Conservation (phyloP, 164 flowering plant species). For the Umbellularia californica region DNA sequence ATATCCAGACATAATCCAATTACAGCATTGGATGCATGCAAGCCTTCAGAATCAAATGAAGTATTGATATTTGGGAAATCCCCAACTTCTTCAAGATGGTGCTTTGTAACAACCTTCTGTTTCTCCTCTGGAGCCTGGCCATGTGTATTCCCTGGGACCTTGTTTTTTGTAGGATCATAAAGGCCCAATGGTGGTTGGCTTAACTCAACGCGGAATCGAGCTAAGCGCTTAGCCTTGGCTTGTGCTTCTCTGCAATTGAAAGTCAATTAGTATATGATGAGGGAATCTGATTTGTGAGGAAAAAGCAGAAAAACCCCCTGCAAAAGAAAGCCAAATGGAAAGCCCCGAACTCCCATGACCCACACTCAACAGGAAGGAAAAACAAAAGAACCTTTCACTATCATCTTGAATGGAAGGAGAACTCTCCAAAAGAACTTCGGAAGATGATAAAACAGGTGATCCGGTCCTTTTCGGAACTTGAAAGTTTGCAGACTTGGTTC, state of each 20-base stretch:
- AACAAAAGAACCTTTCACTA: conserved; percentile 24
- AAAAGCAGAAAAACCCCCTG: background rate
- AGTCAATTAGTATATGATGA: background rate
- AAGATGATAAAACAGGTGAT: conserved; percentile 39
- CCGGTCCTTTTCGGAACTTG: conserved; percentile 51
- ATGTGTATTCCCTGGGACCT: conserved; percentile 27
- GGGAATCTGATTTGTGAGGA: background rate
- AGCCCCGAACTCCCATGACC: too few species aligned
- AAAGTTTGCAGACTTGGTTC: conserved; percentile 15
- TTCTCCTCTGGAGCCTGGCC: conserved; percentile 27
- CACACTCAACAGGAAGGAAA: background rate
- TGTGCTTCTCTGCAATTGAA: conserved; percentile 52
- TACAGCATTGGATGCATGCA: conserved; percentile 43
- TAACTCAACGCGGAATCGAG: conserved; percentile 75
- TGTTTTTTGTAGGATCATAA: conserved; percentile 27
- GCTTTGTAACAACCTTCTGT: conserved; percentile 24
- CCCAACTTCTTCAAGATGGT: conserved; percentile 23
- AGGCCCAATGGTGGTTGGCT: conserved; percentile 29
- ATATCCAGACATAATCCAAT: conserved; percentile 86
- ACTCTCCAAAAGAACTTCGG: conserved; percentile 26
- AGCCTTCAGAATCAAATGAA: conserved; percentile 45
- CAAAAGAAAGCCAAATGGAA: background rate
- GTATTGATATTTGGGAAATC: conserved; percentile 27
- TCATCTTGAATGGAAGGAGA: conserved; percentile 30
- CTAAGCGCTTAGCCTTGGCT: conserved; percentile 86